These are phyloP conservation scores for Pleurotus platypus DNA, from an alignment of 768 basidiomycete species.

Conservation along the genomic window DNA sequence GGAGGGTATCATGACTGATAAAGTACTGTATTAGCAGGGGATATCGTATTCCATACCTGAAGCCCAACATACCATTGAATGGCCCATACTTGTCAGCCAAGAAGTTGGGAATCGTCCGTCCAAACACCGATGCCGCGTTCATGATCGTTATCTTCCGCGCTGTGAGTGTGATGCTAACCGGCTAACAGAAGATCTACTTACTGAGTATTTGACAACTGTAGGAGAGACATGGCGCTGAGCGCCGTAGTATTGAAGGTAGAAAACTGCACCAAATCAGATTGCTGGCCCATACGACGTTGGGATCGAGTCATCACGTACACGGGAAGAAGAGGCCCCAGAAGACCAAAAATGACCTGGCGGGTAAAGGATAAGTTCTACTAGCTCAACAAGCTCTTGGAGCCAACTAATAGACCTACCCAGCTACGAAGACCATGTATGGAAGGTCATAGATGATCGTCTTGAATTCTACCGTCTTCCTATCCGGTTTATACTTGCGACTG, in stretches of 20 bases:
- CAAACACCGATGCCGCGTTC: conserved; percentile 52
- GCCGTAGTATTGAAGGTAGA: conserved; percentile 50
- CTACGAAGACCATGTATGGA: conserved; percentile 36
- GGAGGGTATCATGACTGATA: conserved; percentile 40
- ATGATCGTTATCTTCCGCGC: conserved; percentile 42
- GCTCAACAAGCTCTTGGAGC: no score
- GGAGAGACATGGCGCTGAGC: conserved; percentile 34
- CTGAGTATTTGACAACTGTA: conserved; percentile 40
- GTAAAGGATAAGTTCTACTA: no score
- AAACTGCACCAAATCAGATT: conserved; percentile 26
- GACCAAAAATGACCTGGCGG: conserved; percentile 21
- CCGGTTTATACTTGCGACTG: conserved; percentile 15
- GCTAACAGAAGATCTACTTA: conserved; percentile 14
- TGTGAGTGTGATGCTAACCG: neutral
- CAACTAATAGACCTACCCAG: conserved; percentile 28
- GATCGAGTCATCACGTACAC: conserved; percentile 27
- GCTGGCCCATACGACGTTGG: no score
- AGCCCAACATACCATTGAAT: conserved; percentile 36
- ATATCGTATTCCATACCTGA: neutral
- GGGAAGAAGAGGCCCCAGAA: conserved; percentile 52
- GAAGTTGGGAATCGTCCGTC: conserved; percentile 56
- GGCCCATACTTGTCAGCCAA: conserved; percentile 47
- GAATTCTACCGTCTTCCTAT: conserved; percentile 18
- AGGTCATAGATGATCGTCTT: conserved; percentile 35
- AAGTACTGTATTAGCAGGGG: conserved; percentile 6